Evolutionary conservation across 2,329 filamentous ascomycete genomes (phyloP).

Genomic region (Aschersonia sp.): DNA sequence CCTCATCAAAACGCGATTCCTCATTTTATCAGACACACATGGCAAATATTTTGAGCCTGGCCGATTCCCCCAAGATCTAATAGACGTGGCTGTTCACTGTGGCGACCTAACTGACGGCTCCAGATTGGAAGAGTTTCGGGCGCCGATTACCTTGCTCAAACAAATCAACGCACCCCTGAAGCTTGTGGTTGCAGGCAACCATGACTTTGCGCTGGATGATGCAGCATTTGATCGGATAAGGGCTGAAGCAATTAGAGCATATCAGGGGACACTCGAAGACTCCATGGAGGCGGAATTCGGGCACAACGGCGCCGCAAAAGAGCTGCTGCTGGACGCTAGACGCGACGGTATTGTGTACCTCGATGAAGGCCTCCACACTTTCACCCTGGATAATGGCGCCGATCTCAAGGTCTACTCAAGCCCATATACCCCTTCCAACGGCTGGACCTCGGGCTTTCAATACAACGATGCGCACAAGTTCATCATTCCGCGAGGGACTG

Average conservation of each 20-base stretch:
- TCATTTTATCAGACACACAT: conserved; percentile 25
- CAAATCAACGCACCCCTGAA: conserved; percentile 32
- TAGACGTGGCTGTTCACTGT: conserved; percentile 35
- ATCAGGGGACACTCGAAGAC: neutral
- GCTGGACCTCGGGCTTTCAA: conserved; percentile 33
- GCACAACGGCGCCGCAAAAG: conserved; percentile 7
- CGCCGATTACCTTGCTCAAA: conserved; percentile 25
- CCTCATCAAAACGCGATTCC: conserved; percentile 19
- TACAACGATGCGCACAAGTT: conserved; percentile 28
- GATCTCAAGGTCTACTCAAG: conserved; percentile 35
- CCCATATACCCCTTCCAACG: conserved; percentile 32
- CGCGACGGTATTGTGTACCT: conserved; percentile 29
- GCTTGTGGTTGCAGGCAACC: conserved; percentile 39
- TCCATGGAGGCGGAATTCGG: neutral
- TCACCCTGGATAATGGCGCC: conserved; percentile 34
- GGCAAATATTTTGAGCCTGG: conserved; percentile 8
- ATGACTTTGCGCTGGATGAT: conserved; percentile 31
- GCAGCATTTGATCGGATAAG: neutral
- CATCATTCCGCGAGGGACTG: conserved; percentile 15
- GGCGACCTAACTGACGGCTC: conserved; percentile 34
- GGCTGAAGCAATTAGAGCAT: neutral
- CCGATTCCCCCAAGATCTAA: conserved; percentile 5
- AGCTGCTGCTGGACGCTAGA: conserved; percentile 22
- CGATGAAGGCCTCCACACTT: conserved; percentile 30
- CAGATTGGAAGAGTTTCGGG: conserved; percentile 22